These are phyloP conservation scores for Reutealis trisperma DNA, from an alignment of 345 rosid species.

Conservation along the genomic window DNA sequence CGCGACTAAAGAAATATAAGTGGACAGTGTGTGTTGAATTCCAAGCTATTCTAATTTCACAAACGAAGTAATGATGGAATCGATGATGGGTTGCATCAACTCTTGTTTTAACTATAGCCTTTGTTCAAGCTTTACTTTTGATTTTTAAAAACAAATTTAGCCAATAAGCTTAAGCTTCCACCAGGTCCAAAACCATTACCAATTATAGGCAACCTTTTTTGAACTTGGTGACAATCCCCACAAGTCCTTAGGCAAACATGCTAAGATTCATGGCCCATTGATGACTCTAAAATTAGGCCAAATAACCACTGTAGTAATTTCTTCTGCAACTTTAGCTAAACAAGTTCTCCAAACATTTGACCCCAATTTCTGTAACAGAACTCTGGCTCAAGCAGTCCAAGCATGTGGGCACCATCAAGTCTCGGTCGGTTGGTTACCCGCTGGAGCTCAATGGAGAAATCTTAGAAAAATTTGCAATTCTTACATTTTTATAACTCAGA, in stretches of 20 bases:
- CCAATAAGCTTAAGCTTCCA: constrained; percentile 7
- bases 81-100: no score
- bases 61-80: no score
- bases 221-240: constrained; percentile 38
- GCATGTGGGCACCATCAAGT: constrained; percentile 22
- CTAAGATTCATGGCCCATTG: constrained; percentile 44
- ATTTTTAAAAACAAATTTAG: no score
- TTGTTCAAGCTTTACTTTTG: no score
- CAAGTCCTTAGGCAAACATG: constrained; percentile 36
- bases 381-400: constrained; percentile 15
- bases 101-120: no score
- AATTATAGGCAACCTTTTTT: constrained; percentile 49
- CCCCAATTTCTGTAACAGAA: constrained; percentile 27
- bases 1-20: no score
- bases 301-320: constrained; percentile 37
- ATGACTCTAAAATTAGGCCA: constrained; percentile 44
- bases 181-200: constrained; percentile 43
- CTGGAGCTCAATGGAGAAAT: constrained; percentile 38
- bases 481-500: constrained; percentile 34
- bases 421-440: constrained; percentile 42
- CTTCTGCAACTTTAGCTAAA: constrained; percentile 42
- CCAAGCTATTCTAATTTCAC: no score
- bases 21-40: no score
- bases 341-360: constrained; percentile 46
- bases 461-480: constrained; percentile 37